Evolutionary conservation across 305 asterid genomes (phyloP).

Genomic region (Fraxinus baroniana): DNA sequence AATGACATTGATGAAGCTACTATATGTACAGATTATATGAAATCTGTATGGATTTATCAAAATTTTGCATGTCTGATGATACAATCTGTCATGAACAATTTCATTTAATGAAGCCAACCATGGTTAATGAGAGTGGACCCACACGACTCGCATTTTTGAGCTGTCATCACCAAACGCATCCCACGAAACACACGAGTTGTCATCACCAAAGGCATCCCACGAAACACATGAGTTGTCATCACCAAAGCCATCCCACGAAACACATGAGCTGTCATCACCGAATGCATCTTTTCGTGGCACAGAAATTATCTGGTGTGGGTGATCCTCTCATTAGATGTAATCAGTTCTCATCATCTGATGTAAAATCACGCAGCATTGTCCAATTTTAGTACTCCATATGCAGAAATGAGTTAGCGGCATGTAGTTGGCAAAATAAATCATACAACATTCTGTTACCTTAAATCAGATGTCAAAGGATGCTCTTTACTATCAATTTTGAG

Average conservation of each 20-base stretch:
- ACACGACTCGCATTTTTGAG: not conserved
- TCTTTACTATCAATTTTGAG: not conserved
- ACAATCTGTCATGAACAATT: not conserved
- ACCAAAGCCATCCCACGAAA: not conserved
- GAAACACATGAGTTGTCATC: not conserved
- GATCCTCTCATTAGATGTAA: not conserved
- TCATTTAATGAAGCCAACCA: slow-evolving; percentile 6
- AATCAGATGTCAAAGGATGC: not conserved
- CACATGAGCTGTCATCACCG: not conserved
- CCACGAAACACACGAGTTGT: not conserved
- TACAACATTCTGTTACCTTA: not conserved
- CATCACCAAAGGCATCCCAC: not conserved
- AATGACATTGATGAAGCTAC: slow-evolving; percentile 18
- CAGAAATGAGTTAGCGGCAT: not conserved
- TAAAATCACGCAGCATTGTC: not conserved
- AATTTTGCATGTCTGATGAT: not conserved
- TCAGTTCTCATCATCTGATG: not conserved
- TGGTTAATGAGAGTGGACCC: not conserved
- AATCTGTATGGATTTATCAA: not conserved
- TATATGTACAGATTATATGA: not conserved
- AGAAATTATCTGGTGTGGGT: not conserved
- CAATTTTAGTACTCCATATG: not conserved
- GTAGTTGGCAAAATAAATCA: not conserved
- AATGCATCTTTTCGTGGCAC: not conserved
- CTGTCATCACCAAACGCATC: not conserved